Evolutionary conservation across 306 rosid genomes (phyloP).

Genomic region (Gillenia trifoliata): DNA sequence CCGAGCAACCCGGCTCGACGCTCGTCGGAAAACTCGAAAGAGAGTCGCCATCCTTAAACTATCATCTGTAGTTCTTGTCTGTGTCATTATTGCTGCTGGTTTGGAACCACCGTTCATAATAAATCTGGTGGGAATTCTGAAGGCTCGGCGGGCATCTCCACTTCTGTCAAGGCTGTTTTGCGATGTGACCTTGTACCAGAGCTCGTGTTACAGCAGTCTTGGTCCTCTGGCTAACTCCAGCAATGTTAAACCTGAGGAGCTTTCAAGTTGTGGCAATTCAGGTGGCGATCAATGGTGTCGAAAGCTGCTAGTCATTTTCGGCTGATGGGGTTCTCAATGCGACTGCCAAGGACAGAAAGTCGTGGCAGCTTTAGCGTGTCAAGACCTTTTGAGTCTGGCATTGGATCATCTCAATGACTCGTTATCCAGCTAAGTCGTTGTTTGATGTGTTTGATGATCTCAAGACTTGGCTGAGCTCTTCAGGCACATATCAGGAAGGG

Average conservation of each 20-base stretch:
- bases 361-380: conserved; percentile 47
- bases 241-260: conserved; percentile 39
- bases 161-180: conserved; percentile 65
- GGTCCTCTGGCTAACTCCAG: conserved; percentile 26
- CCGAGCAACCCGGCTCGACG: conserved; percentile 42
- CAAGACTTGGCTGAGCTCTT: conserved; percentile 69
- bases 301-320: conserved; percentile 24
- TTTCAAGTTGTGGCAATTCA: conserved; percentile 37
- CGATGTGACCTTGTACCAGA: conserved; percentile 55
- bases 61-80: conserved; percentile 45
- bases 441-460: conserved; percentile 51
- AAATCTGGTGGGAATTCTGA: not conserved
- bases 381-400: conserved; percentile 51
- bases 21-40: conserved; percentile 41
- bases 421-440: conserved; percentile 30
- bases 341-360: conserved; percentile 9
- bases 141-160: conserved; percentile 2
- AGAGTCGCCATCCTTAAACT: conserved; percentile 45
- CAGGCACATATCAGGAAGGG: conserved; percentile 69
- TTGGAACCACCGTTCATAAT: conserved; percentile 27
- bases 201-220: conserved; percentile 46
- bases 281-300: conserved; percentile 44
- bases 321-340: conserved; percentile 26
- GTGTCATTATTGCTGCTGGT: conserved; percentile 34
- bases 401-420: conserved; percentile 54